Base-by-base conservation (phyloP, 495 filamentous ascomycete genomes). In the Talaromyces ruber region DNA sequence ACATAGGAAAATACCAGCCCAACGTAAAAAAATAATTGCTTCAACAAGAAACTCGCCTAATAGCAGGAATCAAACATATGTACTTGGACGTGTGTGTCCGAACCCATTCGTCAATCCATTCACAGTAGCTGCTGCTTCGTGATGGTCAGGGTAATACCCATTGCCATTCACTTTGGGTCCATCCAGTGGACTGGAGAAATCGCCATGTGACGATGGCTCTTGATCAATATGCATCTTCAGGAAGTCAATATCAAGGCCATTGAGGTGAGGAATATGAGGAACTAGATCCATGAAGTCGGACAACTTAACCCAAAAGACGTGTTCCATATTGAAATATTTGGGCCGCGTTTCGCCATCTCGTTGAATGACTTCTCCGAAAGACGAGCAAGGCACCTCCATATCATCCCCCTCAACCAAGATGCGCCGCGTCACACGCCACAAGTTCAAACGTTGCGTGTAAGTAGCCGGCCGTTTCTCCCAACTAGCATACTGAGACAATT, bases 281-380 rank as follows among this genome's bases (percentile, higher is more conserved):
- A 90, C 81, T 37, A 88, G 82, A 66, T 82, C 84, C 79, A 88
- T 83, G 71, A 92, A 89, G 69, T 92, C 89, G 58, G 86, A 86
- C 56, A 88, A 81, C 84, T 88, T 88, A 66, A 93, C 82, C 79
- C 90, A 91, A 71, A 93, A 93, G 70, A 91, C 78, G 66, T 88
- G 77, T 62, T 80, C 76, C 74, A 84, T 76, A 18, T 70, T 74
- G 60, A 81, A 80, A 68, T 82, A 83, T 63, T 81, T 83, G 43
- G 76, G 78, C 43, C 74, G 69, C 6, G 78, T 79, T 64, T 81
- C 78, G 50, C 68, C 72, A 69, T 79, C 76, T 65, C 72, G 68
- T 64, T 76, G 75, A 72, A 79, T 76, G 57, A 79, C 66, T 26
- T 79, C 68, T 63, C 73, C 76, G 32, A 79, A 71, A 14, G 74